Conservation (phyloP, 345 rosid species). For the Fremontodendron californicum region DNA sequence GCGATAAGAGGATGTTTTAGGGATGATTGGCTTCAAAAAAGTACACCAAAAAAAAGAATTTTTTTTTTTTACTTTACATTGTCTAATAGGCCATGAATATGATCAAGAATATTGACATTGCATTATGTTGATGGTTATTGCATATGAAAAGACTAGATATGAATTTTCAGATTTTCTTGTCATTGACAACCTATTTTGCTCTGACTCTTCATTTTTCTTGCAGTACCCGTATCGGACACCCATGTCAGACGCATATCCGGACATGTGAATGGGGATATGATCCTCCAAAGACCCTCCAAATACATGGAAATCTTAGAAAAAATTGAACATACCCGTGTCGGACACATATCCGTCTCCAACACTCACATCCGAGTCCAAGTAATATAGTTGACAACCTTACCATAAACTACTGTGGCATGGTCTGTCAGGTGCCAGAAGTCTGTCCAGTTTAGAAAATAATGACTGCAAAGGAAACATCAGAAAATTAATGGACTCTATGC, state of each 20-base stretch:
- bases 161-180: neutral
- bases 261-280: too few relatives aligned
- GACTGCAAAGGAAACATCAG: constrained; percentile 50
- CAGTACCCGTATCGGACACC: too few relatives aligned
- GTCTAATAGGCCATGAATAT: neutral
- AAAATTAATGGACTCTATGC: neutral
- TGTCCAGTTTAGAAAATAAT: constrained; percentile 73
- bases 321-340: too few relatives aligned
- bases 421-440: constrained; percentile 73
- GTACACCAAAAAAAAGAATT: neutral
- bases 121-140: neutral
- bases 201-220: too few relatives aligned
- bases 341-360: too few relatives aligned
- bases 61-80: neutral
- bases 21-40: neutral
- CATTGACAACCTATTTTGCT: too few relatives aligned
- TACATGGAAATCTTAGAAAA: too few relatives aligned
- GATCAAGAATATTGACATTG: neutral
- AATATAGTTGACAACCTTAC: too few relatives aligned
- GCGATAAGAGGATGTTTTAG: neutral
- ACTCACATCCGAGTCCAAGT: too few relatives aligned
- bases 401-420: constrained; percentile 95
- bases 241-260: too few relatives aligned
- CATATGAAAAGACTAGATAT: neutral
- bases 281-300: too few relatives aligned